Evolutionary conservation across 1,284 basidiomycete species (phyloP).

Genomic region (Ustilago bromivora): DNA sequence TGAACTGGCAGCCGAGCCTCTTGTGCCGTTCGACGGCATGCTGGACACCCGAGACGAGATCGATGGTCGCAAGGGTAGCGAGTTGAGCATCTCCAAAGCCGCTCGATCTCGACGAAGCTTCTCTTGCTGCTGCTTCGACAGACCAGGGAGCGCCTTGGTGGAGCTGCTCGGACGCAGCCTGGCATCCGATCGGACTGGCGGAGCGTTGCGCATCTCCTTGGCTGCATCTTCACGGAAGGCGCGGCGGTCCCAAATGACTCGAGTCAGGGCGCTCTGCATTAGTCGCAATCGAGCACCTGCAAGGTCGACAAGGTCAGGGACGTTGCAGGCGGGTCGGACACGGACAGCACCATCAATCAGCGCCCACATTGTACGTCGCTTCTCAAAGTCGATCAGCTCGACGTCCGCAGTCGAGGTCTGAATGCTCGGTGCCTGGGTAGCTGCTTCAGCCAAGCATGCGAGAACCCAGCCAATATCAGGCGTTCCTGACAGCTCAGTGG

Average conservation of each 20-base stretch:
- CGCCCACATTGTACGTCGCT: constrained; percentile 59
- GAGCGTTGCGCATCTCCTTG: constrained; percentile 52
- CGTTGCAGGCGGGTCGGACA: constrained; percentile 41
- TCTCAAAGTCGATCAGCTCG: constrained; percentile 62
- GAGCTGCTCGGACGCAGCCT: constrained; percentile 35
- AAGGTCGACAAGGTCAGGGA: constrained; percentile 47
- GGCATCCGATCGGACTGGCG: constrained; percentile 35
- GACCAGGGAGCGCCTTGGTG: constrained; percentile 44
- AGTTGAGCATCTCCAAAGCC: constrained; percentile 44
- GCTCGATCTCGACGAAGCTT: constrained; percentile 56
- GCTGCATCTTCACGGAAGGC: constrained; percentile 62
- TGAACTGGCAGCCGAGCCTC: constrained; percentile 14
- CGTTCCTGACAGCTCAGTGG: constrained; percentile 39
- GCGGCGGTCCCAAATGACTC: constrained; percentile 60
- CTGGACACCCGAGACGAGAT: constrained; percentile 47
- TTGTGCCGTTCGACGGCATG: constrained; percentile 35
- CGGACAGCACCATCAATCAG: constrained; percentile 58
- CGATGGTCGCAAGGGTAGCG: constrained; percentile 29
- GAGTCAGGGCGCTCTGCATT: constrained; percentile 57
- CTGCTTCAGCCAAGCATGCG: constrained; percentile 57
- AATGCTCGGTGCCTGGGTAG: constrained; percentile 37
- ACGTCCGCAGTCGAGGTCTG: constrained; percentile 32
- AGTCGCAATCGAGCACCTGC: constrained; percentile 56
- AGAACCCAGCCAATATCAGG: constrained; percentile 67
- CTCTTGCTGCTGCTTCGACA: constrained; percentile 59